These are phyloP conservation scores for Trichoderma pleuroti DNA, from an alignment of 2,329 filamentous ascomycete genomes.

Conservation along the genomic window DNA sequence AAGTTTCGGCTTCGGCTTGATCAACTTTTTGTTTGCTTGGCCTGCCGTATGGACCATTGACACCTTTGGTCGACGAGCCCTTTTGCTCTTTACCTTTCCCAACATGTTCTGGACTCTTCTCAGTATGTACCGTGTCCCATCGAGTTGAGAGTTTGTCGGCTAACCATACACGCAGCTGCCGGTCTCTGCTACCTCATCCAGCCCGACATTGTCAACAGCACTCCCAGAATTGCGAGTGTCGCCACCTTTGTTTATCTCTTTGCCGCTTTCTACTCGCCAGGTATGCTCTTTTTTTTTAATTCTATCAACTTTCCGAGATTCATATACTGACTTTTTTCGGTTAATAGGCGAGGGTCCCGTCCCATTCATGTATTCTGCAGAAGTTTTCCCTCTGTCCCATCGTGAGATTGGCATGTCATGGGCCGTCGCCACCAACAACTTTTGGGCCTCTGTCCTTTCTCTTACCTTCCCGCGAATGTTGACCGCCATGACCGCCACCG, in stretches of 20 bases:
- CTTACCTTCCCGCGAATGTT: conserved; percentile 52
- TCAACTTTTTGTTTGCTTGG: conserved; percentile 62
- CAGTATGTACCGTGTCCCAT: conserved; percentile 22
- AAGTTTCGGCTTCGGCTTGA: conserved; percentile 46
- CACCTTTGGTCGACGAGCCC: conserved; percentile 56
- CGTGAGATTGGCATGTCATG: conserved; percentile 65
- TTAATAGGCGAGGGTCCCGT: conserved; percentile 66
- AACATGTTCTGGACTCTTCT: conserved; percentile 59
- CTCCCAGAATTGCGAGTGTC: conserved; percentile 48
- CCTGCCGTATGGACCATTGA: conserved; percentile 63
- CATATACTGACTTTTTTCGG: no score
- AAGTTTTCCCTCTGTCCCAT: conserved; percentile 64
- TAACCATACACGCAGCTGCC: conserved; percentile 25
- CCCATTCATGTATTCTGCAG: conserved; percentile 61
- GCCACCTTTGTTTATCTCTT: conserved; percentile 62
- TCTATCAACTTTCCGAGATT: no score
- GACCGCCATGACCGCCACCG: conserved; percentile 31
- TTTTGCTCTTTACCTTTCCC: conserved; percentile 62
- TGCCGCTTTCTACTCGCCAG: conserved; percentile 58
- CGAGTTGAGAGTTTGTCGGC: neutral
- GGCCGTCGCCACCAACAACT: conserved; percentile 45
- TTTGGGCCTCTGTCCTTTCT: conserved; percentile 46
- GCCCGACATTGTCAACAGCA: conserved; percentile 31
- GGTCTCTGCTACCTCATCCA: conserved; percentile 36
- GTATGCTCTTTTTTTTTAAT: no score